These are phyloP conservation scores for Citrus hindsii DNA, from an alignment of 345 rosid genomes.

Conservation along the genomic window DNA sequence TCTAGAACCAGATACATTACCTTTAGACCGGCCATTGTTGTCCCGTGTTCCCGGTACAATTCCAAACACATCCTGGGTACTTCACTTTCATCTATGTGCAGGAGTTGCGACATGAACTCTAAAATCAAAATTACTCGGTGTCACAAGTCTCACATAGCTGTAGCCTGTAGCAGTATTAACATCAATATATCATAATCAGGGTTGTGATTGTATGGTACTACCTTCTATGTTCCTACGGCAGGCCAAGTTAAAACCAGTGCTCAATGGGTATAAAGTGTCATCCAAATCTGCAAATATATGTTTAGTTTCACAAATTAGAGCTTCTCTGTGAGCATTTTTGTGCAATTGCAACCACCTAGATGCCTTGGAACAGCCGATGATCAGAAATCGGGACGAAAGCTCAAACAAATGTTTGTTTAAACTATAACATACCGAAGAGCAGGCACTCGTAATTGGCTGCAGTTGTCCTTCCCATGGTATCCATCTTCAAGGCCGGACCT, in stretches of 20 bases:
- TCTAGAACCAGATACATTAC: conserved; percentile 24
- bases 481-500: conserved; percentile 49
- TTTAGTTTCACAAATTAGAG: background rate
- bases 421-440: conserved; percentile 58
- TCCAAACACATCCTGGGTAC: conserved; percentile 88
- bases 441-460: conserved; percentile 63
- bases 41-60: conserved; percentile 82
- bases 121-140: conserved; percentile 13
- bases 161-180: background rate
- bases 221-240: conserved; percentile 87
- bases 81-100: conserved; percentile 70
- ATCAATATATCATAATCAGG: background rate
- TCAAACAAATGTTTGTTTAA: too few species aligned
- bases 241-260: conserved; percentile 73
- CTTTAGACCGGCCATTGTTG: conserved; percentile 97
- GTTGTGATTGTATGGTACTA: conserved; percentile 9
- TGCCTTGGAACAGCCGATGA: background rate
- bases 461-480: conserved; percentile 31
- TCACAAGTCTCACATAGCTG: background rate
- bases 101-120: conserved; percentile 74
- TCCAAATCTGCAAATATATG: conserved; percentile 67
- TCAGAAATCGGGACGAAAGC: too few species aligned
- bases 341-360: background rate
- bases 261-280: conserved; percentile 78
- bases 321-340: background rate